Evolutionary conservation across 2,329 filamentous ascomycete species (phyloP).

Genomic region (Thermoascus crustaceus): DNA sequence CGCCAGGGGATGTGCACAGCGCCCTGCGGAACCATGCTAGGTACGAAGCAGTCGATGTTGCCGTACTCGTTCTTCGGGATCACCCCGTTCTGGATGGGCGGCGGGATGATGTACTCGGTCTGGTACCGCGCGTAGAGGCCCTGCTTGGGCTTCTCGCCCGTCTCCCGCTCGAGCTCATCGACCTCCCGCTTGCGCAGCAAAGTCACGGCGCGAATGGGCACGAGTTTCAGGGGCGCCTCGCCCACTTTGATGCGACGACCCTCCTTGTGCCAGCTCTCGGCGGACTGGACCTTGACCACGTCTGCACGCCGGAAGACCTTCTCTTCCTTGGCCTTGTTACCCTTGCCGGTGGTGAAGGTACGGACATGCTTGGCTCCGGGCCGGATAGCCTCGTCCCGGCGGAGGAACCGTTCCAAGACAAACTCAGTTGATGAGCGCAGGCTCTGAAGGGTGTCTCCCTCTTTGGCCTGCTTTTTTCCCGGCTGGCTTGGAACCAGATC

Average conservation of each 20-base stretch:
- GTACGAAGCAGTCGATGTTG: slow-evolving; percentile 92
- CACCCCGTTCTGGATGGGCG: slow-evolving; percentile 70
- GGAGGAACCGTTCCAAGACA: slow-evolving; percentile 75
- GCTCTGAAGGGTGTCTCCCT: slow-evolving; percentile 75
- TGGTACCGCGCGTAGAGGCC: slow-evolving; percentile 76
- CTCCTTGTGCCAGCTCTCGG: slow-evolving; percentile 97
- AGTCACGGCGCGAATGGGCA: slow-evolving; percentile 86
- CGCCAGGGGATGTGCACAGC: slow-evolving; percentile 76
- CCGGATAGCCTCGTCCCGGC: slow-evolving; percentile 80
- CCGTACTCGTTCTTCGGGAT: slow-evolving; percentile 94
- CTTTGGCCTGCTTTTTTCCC: slow-evolving; percentile 64
- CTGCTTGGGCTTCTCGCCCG: slow-evolving; percentile 76
- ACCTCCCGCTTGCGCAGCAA: slow-evolving; percentile 80
- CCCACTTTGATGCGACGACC: slow-evolving; percentile 67
- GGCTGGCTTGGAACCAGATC: slow-evolving; percentile 67
- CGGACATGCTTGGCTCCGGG: slow-evolving; percentile 62
- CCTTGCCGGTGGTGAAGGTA: slow-evolving; percentile 67
- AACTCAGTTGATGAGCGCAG: slow-evolving; percentile 82
- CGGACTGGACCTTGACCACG: slow-evolving; percentile 76
- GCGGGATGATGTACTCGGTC: slow-evolving; percentile 91
- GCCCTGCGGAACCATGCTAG: slow-evolving; percentile 82
- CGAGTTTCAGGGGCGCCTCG: slow-evolving; percentile 70
- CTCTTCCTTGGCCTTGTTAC: slow-evolving; percentile 63
- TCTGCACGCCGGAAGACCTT: slow-evolving; percentile 74
- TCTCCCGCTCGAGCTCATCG: slow-evolving; percentile 70